phyloP scores from a whole-genome alignment of 2,329 filamentous ascomycete genomes.

The Sporothrix phasma region DNA sequence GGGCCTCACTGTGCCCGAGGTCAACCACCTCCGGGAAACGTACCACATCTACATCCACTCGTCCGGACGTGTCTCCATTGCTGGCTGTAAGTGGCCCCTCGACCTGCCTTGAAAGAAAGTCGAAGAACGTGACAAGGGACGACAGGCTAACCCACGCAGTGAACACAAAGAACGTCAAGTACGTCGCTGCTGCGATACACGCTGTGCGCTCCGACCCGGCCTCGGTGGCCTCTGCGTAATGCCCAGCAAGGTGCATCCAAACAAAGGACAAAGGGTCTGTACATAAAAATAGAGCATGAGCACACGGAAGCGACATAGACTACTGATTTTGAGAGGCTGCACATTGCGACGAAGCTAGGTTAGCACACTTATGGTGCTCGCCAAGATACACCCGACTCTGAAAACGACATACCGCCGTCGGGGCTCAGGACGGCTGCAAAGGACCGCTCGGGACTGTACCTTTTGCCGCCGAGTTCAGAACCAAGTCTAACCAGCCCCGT shows the following conservation, averaged over 20 bases:
- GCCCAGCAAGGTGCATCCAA: background rate
- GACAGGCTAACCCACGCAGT: conserved; percentile 29
- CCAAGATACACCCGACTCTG: background rate
- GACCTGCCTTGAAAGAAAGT: no score
- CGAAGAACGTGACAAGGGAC: no score
- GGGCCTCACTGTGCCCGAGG: conserved; percentile 63
- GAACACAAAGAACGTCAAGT: conserved; percentile 84
- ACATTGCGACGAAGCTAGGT: no score
- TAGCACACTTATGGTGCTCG: background rate
- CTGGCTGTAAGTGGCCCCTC: conserved; percentile 49
- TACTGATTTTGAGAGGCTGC: background rate
- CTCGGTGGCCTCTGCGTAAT: background rate
- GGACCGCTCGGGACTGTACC: background rate
- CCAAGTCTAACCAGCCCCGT: background rate
- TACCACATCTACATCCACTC: conserved; percentile 88
- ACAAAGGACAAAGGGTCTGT: background rate
- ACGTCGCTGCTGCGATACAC: conserved; percentile 83
- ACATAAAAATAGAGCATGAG: conserved; percentile 1
- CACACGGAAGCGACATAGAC: background rate
- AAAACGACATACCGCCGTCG: background rate
- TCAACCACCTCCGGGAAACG: conserved; percentile 57
- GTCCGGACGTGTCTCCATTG: conserved; percentile 97
- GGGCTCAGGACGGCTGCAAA: background rate
- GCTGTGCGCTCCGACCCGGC: conserved; percentile 40
- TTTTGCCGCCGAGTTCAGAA: background rate